Conservation (phyloP, 2,329 filamentous ascomycete genomes). For the Phoma sp. region DNA sequence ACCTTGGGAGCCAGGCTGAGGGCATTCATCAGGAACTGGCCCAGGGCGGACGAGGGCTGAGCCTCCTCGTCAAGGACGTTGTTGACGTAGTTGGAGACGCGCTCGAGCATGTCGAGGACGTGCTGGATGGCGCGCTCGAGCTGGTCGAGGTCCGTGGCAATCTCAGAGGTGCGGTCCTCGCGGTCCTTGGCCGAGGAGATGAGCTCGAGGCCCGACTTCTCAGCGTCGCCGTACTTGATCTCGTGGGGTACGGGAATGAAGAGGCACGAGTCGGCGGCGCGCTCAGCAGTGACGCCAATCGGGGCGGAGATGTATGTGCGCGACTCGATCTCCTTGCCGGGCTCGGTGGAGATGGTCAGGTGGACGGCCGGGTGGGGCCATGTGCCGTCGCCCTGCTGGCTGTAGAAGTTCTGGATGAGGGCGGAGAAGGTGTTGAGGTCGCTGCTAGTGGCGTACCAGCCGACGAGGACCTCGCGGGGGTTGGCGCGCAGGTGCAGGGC, state of each 20-base stretch:
- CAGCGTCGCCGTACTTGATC: constrained; percentile 83
- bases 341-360: constrained; percentile 89
- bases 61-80: constrained; percentile 93
- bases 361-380: constrained; percentile 98
- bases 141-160: constrained; percentile 88
- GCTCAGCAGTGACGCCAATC: constrained; percentile 92
- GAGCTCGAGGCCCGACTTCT: constrained; percentile 79
- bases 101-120: constrained; percentile 86
- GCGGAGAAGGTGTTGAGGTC: constrained; percentile 99
- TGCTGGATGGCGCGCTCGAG: constrained; percentile 86
- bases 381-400: constrained; percentile 93
- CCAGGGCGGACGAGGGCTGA: constrained; percentile 86
- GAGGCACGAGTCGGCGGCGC: constrained; percentile 92
- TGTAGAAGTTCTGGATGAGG: constrained; percentile 99
- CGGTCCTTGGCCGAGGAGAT: constrained; percentile 81
- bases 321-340: constrained; percentile 86
- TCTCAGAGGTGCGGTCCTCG: constrained; percentile 74
- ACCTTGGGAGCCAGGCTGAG: constrained; percentile 95
- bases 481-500: constrained; percentile 91
- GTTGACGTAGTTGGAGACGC: constrained; percentile 89
- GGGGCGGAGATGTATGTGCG: constrained; percentile 95
- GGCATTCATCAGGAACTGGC: constrained; percentile 93
- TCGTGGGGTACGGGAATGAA: constrained; percentile 98
- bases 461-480: constrained; percentile 90
- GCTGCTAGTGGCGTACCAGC: constrained; percentile 97